Base-by-base conservation (phyloP, 2,329 filamentous ascomycete genomes). In the Whalleya microplaca region DNA sequence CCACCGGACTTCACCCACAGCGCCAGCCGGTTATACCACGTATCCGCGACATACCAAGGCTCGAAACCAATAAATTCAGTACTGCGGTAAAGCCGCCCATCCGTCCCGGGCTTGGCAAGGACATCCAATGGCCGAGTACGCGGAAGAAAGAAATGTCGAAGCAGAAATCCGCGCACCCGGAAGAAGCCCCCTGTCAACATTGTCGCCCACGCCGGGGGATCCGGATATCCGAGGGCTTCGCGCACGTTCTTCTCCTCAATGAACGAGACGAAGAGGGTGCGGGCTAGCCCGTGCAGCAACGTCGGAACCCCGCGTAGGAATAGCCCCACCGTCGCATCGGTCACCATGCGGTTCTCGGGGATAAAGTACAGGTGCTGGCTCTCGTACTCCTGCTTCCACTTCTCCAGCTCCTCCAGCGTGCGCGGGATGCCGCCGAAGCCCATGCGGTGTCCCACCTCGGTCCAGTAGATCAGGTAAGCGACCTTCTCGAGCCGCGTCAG, bases 1-100 rank as follows among this genome's bases (percentile, higher is more conserved):
- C 62, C 55, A 2, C 58, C 60, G 18, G 58, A 58, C 41, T 49
- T 55, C 7, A 63, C 19, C 62, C 62, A 64, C 41, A 64, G 19
- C 12, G 54, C 19, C 2, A 63, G 12, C 16, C 58, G 48, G 42
- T 64, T 64, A n/a, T 55, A 61, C 55, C 58, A 58, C n/a, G 62
- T 65, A 41, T 64, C 51, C 3, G 64, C 59, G 32, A 66, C 59
- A 32, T 67, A 67, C 65, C 65, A 67, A 27, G 65, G 65, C 58
- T 67, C 63, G 48, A 65, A 65, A 16, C 52, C 63, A n/a, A 64
- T 58, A 41, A 44, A 63, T 21, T 27, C 40, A 23, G 53, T 23
- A 10, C 42, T 32, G 18, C 61, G 62, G 19, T 64, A 63, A 19
- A 65, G 42, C 16, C 65, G 50, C 2, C 63, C 64, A 29, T 64